These are phyloP conservation scores for Penicillium paradoxum DNA, from an alignment of 495 filamentous ascomycete genomes.

Conservation along the genomic window DNA sequence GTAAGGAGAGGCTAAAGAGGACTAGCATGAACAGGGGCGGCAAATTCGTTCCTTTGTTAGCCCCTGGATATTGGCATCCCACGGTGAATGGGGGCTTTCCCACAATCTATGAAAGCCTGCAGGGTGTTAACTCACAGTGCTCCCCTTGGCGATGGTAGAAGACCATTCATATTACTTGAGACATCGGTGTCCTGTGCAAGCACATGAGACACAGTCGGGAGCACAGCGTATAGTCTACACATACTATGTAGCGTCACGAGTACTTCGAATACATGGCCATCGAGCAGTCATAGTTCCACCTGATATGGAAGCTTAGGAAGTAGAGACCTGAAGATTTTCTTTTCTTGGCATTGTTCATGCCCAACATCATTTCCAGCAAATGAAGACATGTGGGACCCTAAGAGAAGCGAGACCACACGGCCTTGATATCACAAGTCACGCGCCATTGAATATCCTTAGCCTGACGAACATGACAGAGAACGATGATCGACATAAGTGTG, in stretches of 20 bases:
- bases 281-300: not conserved
- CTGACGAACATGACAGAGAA: conserved; percentile 2
- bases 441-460: not conserved
- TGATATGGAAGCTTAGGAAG: not conserved
- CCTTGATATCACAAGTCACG: not conserved
- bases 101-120: not conserved
- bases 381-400: not conserved
- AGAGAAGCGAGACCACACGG: not conserved
- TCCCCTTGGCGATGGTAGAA: not conserved
- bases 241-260: not conserved
- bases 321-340: not conserved
- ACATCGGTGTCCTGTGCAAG: conserved; percentile 4
- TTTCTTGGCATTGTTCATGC: conserved; percentile 2
- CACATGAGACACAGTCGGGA: not conserved
- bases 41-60: not conserved
- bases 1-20: not conserved
- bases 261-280: not conserved
- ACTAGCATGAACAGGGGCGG: not conserved
- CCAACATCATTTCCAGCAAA: not conserved
- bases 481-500: not conserved
- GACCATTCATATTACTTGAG: conserved; percentile 1
- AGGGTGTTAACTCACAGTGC: not conserved
- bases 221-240: not conserved
- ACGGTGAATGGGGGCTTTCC: not conserved
- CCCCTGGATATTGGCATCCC: not conserved